Conservation (phyloP, 306 rosid genomes). For the Malus fusca region DNA sequence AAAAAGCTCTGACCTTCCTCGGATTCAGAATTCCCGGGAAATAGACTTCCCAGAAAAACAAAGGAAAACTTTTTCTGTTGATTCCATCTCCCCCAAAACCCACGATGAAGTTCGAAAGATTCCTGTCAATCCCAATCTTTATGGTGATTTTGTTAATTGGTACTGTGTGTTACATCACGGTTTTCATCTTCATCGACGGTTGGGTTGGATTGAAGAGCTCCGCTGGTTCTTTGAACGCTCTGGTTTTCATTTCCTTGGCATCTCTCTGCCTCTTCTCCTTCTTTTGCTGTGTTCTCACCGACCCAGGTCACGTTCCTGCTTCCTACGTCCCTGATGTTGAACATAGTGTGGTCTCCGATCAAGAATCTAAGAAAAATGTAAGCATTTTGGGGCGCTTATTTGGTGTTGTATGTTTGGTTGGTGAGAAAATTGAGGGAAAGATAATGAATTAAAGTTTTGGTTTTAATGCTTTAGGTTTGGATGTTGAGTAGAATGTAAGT, state of each 20-base stretch:
- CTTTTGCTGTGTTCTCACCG: conserved; percentile 56
- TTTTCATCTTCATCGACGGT: conserved; percentile 63
- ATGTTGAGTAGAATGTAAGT: background rate
- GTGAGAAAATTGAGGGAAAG: background rate
- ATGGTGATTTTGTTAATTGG: conserved; percentile 41
- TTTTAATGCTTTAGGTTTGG: conserved; percentile 11
- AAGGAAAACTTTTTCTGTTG: background rate
- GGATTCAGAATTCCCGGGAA: background rate
- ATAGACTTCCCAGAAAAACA: background rate
- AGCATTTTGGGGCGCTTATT: conserved; percentile 12
- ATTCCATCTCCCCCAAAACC: background rate
- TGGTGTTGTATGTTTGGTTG: conserved; percentile 6
- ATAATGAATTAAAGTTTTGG: background rate
- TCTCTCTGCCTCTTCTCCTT: conserved; percentile 61
- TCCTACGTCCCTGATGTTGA: conserved; percentile 78
- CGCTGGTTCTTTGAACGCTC: conserved; percentile 52
- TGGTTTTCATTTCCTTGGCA: conserved; percentile 44
- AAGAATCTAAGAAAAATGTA: conserved; percentile 41
- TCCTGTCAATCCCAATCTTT: conserved; percentile 47
- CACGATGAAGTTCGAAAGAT: conserved; percentile 34
- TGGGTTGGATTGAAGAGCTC: conserved; percentile 64
- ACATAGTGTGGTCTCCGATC: conserved; percentile 24
- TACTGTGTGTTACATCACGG: conserved; percentile 47
- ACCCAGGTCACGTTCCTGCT: conserved; percentile 72
- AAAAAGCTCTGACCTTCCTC: background rate